Evolutionary conservation across 306 rosid species (phyloP), one percentile per base, ranked within the genome.

Genomic region (Corylus americana): DNA sequence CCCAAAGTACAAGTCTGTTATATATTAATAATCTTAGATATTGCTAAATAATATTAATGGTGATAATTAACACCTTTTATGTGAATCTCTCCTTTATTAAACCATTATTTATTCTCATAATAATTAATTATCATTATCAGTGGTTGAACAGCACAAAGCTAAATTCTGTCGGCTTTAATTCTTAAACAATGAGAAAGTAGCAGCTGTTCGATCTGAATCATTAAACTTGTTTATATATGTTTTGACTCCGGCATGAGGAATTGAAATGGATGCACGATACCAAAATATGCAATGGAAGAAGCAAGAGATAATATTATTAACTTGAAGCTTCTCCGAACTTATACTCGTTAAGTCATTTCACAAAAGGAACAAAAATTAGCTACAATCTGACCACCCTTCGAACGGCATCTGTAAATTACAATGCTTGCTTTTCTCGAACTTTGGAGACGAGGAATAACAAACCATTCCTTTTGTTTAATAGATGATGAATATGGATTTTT

Each of bases 161-260:
- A 74, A 77, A 78, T 58, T 59, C 74, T 77, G 77, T 77, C 66
- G 51, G 74, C 77, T 80, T 58, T 71, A 81, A 16, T 35, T 45
- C 55, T 39, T 70, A 70, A 71, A 79, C 39, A 71, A 83, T 8
- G 22, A 57, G 27, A 68, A 83, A 74, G 78, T 11, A 47, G 57
- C 25, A 74, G 57, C 39, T 4, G 61, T 29, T 35, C 25, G 25
- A 22, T 22, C 55, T 64, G 78, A 68, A 79, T 76, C 59, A 35
- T 67, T 70, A 25, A 51, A 17, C n/a, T 27, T 14, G 48, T 25
- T 79, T 64, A 61, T 77, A 53, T 55, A 76, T 76, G 53, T 72
- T 55, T 47, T 63, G 84, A 76, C 74, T 58, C 20, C 59, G 51
- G 51, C 51, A 48, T 48, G 51, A 11, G 51, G 51, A 48, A 48